Conservation (phyloP, 1,139 yeast species). For the Taphrina pruni region DNA sequence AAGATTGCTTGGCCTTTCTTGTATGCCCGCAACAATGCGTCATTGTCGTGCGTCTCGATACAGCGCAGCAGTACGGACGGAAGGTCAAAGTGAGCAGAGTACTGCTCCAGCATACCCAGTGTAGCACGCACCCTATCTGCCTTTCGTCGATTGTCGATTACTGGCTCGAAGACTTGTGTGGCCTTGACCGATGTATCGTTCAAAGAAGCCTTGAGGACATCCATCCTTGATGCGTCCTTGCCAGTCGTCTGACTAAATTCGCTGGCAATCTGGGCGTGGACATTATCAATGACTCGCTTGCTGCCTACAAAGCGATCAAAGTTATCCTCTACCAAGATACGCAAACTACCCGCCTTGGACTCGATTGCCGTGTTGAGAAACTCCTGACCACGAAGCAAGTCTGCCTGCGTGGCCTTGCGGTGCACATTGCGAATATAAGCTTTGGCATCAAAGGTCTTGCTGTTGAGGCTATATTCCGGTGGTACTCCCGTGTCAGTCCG, state of each 20-base stretch:
- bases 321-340: slow-evolving; percentile 71
- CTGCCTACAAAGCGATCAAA: slow-evolving; percentile 76
- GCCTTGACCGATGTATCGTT: slow-evolving; percentile 56
- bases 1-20: slow-evolving; percentile 60
- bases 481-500: slow-evolving; percentile 20
- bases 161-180: slow-evolving; percentile 74
- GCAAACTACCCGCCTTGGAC: slow-evolving; percentile 69
- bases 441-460: slow-evolving; percentile 70
- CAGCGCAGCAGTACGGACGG: slow-evolving; percentile 66
- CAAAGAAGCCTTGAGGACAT: slow-evolving; percentile 47
- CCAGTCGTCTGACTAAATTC: slow-evolving; percentile 48
- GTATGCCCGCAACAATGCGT: slow-evolving; percentile 72
- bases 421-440: slow-evolving; percentile 74
- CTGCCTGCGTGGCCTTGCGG: slow-evolving; percentile 68
- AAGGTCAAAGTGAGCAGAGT: slow-evolving; percentile 71
- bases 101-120: slow-evolving; percentile 65
- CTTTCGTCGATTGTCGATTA: slow-evolving; percentile 66
- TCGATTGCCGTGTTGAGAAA: slow-evolving; percentile 67
- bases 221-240: slow-evolving; percentile 54
- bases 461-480: slow-evolving; percentile 21
- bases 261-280: slow-evolving; percentile 58
- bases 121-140: slow-evolving; percentile 67
- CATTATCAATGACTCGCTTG: slow-evolving; percentile 68
- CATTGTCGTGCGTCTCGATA: slow-evolving; percentile 67
- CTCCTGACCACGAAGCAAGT: slow-evolving; percentile 63